Evolutionary conservation across 768 basidiomycete species (phyloP).

Genomic region (Serpula lacrymans): DNA sequence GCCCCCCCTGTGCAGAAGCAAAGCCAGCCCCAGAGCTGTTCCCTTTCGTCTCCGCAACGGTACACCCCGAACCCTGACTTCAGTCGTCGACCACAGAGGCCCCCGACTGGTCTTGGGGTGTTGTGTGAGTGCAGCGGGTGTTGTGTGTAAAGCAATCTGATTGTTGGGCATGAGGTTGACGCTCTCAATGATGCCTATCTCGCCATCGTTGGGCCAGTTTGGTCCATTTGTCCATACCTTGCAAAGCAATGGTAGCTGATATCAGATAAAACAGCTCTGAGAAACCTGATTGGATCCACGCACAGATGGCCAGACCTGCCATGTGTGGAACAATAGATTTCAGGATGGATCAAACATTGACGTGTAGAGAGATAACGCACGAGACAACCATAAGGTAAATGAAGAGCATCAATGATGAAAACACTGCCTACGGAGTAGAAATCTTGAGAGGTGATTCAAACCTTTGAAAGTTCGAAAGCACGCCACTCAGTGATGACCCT

Average conservation of each 20-base stretch:
- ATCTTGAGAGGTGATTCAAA: slow-evolving; percentile 42
- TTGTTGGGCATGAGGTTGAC: slow-evolving; percentile 51
- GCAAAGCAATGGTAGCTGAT: not conserved
- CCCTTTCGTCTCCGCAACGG: slow-evolving; percentile 37
- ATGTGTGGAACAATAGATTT: not conserved
- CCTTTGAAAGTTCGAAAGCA: too few relatives aligned
- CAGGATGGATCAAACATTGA: not conserved
- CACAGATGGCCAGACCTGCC: slow-evolving; percentile 42
- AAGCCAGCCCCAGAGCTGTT: slow-evolving; percentile 49
- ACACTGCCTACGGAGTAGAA: slow-evolving; percentile 39
- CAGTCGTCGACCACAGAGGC: slow-evolving; percentile 28
- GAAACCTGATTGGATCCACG: too few relatives aligned
- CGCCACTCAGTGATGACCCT: not conserved
- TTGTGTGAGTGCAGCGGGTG: slow-evolving; percentile 31
- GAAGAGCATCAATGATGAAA: slow-evolving; percentile 40
- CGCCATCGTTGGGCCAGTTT: slow-evolving; percentile 42
- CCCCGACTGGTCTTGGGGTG: slow-evolving; percentile 28
- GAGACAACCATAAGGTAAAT: slow-evolving; percentile 56
- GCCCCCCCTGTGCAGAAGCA: slow-evolving; percentile 47
- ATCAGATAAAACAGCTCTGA: not conserved
- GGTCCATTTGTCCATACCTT: slow-evolving; percentile 41
- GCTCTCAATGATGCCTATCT: slow-evolving; percentile 54
- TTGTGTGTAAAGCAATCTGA: slow-evolving; percentile 56
- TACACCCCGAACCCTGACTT: slow-evolving; percentile 37
- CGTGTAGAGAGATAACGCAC: slow-evolving; percentile 25